A percentile compares a stretch with the other conserved stretches of the same genome.
These are phyloP conservation scores for Diutina sp. DNA, from an alignment of 1,139 yeast species.

Conservation along the genomic window DNA sequence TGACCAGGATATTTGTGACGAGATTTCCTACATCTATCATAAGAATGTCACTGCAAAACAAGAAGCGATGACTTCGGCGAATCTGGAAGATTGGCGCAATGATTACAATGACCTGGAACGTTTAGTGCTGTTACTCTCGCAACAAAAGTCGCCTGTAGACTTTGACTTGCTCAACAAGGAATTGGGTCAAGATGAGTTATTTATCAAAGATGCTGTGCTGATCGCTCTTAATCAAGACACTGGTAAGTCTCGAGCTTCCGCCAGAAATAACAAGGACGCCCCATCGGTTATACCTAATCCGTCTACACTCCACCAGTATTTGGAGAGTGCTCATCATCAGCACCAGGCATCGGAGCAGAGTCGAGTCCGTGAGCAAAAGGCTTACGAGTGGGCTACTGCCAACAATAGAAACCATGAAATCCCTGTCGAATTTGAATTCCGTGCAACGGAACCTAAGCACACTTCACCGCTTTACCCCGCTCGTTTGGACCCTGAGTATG, in stretches of 20 bases:
- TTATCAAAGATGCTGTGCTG: neutral
- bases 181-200: neutral
- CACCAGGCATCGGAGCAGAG: conserved; percentile 26
- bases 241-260: neutral
- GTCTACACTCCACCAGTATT: conserved; percentile 20
- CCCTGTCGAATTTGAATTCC: neutral
- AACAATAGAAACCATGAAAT: neutral
- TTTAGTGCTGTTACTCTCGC: neutral
- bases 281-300: conserved; percentile 7
- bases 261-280: neutral
- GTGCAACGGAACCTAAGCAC: neutral
- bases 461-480: neutral
- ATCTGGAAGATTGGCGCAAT: neutral
- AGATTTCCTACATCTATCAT: neutral
- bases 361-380: conserved; percentile 33
- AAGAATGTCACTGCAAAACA: neutral
- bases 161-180: neutral
- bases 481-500: neutral
- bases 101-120: neutral
- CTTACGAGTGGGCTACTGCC: conserved; percentile 38
- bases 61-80: neutral
- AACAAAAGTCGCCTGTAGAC: neutral
- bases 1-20: neutral
- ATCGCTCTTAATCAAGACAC: conserved; percentile 3
- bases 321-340: conserved; percentile 29